A percentile compares a stretch with the other conserved stretches of the same genome.
phyloP scores from a whole-genome alignment of 257 asterid species.

The Petunia secreta region DNA sequence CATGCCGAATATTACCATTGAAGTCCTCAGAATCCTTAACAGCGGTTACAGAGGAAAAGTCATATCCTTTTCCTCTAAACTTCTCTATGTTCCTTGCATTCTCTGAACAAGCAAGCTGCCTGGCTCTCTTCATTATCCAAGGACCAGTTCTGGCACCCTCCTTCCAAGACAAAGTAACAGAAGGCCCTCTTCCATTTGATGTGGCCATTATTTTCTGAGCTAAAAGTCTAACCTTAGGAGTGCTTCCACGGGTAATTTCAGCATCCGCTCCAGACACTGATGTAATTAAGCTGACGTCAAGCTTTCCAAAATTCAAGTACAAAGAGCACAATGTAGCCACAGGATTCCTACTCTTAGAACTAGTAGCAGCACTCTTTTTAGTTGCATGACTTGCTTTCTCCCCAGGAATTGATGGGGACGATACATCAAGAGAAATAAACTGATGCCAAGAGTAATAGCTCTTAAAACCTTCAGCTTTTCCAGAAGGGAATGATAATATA shows the following conservation, averaged over 20 bases:
- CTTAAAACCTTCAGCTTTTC: constrained; percentile 42
- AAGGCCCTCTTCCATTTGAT: constrained; percentile 47
- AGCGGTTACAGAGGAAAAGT: constrained; percentile 80
- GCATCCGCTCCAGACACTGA: constrained; percentile 44
- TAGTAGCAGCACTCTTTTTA: constrained; percentile 40
- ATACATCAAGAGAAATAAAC: constrained; percentile 73
- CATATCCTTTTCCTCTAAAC: constrained; percentile 58
- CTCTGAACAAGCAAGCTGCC: constrained; percentile 72
- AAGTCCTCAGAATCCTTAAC: constrained; percentile 65
- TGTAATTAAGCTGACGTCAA: constrained; percentile 56
- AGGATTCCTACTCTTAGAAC: constrained; percentile 46
- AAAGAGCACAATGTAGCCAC: constrained; percentile 56
- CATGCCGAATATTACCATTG: constrained; percentile 59
- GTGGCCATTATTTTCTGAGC: constrained; percentile 62
- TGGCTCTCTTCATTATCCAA: constrained; percentile 83
- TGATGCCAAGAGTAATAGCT: constrained; percentile 65
- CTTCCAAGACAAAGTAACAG: constrained; percentile 82
- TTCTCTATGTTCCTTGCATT: constrained; percentile 57
- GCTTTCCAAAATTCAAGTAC: constrained; percentile 60
- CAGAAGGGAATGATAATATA: constrained; percentile 66
- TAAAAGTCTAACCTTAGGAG: constrained; percentile 45
- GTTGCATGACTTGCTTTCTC: constrained; percentile 49
- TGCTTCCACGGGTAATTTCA: constrained; percentile 41
- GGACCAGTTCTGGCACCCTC: constrained; percentile 73
- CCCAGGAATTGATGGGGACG: constrained; percentile 41